A percentile compares a stretch with the other conserved stretches of the same genome.
phyloP scores from a whole-genome alignment of 768 basidiomycete genomes.

The Suillus subluteus region DNA sequence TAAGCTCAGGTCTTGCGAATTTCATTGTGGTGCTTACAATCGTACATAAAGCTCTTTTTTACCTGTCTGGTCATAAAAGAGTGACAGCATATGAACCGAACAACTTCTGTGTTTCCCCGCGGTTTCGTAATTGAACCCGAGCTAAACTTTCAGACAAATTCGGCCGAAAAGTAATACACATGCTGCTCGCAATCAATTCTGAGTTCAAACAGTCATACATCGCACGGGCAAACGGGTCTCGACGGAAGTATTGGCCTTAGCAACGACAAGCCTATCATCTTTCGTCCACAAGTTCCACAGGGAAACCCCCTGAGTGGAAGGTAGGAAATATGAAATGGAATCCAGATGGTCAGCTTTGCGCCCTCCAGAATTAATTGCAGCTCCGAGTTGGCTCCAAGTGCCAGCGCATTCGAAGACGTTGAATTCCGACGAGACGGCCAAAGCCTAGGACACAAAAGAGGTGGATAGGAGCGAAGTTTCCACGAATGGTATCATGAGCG shows the following conservation, averaged over 20 bases:
- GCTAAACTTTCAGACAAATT: slow-evolving; percentile 16
- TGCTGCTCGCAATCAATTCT: slow-evolving; percentile 24
- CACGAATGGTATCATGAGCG: neutral
- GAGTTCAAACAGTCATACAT: slow-evolving; percentile 14
- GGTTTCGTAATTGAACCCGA: slow-evolving; percentile 22
- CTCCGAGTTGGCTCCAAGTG: neutral
- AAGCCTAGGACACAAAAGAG: neutral
- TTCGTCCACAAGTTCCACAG: neutral
- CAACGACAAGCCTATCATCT: slow-evolving; percentile 6
- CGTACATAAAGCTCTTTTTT: slow-evolving; percentile 20
- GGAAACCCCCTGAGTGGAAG: slow-evolving; percentile 2
- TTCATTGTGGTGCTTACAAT: neutral
- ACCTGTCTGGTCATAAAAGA: slow-evolving; percentile 10
- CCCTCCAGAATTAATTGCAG: neutral
- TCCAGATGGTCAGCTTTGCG: neutral
- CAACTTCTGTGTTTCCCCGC: slow-evolving; percentile 17
- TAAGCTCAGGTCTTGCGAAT: slow-evolving; percentile 6
- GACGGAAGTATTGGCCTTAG: slow-evolving; percentile 5
- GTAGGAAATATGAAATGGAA: slow-evolving; percentile 6
- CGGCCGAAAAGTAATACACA: slow-evolving; percentile 15
- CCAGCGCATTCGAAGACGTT: neutral
- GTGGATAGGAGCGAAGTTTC: neutral
- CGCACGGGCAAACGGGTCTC: slow-evolving; percentile 19
- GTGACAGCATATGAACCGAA: slow-evolving; percentile 10
- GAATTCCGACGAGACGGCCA: neutral